Conservation (phyloP, 2,329 filamentous ascomycete genomes). For the Didymella glomerata region DNA sequence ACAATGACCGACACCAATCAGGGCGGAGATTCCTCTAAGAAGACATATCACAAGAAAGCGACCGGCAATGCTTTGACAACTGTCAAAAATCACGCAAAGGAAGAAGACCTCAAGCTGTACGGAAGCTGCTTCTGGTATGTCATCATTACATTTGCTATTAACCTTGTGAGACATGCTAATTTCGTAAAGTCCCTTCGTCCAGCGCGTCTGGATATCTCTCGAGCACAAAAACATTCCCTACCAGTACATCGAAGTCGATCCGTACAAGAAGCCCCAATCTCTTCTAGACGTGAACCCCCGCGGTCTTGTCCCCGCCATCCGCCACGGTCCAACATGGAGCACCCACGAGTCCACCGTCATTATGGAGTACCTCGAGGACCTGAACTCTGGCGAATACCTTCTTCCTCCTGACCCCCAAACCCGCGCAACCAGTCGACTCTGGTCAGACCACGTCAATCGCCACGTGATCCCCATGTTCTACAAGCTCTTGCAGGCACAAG, state of each 20-base stretch:
- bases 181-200: conserved; percentile 84
- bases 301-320: conserved; percentile 77
- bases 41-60: conserved; percentile 75
- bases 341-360: conserved; percentile 84
- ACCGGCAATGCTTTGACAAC: conserved; percentile 75
- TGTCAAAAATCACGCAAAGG: conserved; percentile 73
- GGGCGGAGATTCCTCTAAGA: conserved; percentile 61
- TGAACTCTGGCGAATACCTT: conserved; percentile 67
- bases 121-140: conserved; percentile 83
- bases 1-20: conserved; percentile 60
- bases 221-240: conserved; percentile 81
- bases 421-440: conserved; percentile 78
- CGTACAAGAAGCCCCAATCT: conserved; percentile 75
- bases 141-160: conserved; percentile 18
- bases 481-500: conserved; percentile 72
- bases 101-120: conserved; percentile 77
- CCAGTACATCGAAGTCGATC: conserved; percentile 86
- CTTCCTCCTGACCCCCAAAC: conserved; percentile 72
- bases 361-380: conserved; percentile 88
- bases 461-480: conserved; percentile 81
- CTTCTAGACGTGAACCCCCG: conserved; percentile 79
- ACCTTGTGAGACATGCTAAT: background rate
- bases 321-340: conserved; percentile 77
- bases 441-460: conserved; percentile 83
- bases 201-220: conserved; percentile 88